phyloP scores from a whole-genome alignment of 805 yeast genomes.

The Saccharomyces eubayanus region DNA sequence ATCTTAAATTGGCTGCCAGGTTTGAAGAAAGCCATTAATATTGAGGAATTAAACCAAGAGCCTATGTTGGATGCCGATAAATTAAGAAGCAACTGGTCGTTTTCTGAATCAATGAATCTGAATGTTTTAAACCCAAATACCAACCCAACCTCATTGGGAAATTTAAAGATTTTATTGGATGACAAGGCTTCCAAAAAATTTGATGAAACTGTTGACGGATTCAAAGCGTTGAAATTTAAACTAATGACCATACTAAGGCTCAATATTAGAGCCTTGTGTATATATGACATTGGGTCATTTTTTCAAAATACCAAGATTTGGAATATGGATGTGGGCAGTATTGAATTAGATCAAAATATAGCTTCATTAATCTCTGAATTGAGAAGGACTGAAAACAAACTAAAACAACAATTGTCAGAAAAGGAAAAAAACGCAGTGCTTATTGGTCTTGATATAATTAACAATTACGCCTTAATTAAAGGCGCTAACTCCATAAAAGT shows the following conservation, averaged over 20 bases:
- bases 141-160: conserved; percentile 9
- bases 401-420: conserved; percentile 16
- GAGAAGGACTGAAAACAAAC: conserved; percentile 22
- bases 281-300: conserved; percentile 22
- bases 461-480: conserved; percentile 17
- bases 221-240: conserved; percentile 13
- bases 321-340: conserved; percentile 27
- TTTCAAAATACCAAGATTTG: conserved; percentile 21
- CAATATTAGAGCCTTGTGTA: conserved; percentile 25
- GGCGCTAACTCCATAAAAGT: conserved; percentile 22
- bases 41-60: conserved; percentile 1
- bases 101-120: conserved; percentile 31
- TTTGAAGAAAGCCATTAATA: conserved; percentile 36
- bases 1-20: conserved; percentile 52
- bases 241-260: conserved; percentile 22
- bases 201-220: conserved; percentile 13
- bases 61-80: conserved; percentile 22
- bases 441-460: conserved; percentile 20
- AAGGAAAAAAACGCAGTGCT: conserved; percentile 17
- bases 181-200: conserved; percentile 13
- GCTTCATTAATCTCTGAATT: conserved; percentile 23
- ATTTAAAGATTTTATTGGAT: conserved; percentile 17
- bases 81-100: conserved; percentile 34
- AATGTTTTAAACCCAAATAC: conserved; percentile 3
- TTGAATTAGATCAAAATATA: conserved; percentile 24